These are phyloP conservation scores for Trichoderma orchidacearum DNA, from an alignment of 495 filamentous ascomycete genomes.

Conservation along the genomic window DNA sequence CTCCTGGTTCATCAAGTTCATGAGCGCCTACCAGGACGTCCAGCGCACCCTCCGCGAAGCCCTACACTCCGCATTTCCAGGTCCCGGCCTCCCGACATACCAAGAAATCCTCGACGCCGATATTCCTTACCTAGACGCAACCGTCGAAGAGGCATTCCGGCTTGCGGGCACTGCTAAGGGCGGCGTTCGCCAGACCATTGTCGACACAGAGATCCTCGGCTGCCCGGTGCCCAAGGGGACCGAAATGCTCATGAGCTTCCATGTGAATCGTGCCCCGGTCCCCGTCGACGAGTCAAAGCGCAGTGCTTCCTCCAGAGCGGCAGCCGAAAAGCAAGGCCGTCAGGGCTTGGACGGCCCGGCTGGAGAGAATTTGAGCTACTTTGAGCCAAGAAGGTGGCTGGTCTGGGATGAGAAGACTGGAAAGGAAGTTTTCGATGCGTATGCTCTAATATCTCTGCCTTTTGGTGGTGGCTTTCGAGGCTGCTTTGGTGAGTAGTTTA, in stretches of 20 bases:
- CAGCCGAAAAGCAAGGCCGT: constrained; percentile 3
- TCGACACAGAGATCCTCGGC: constrained; percentile 15
- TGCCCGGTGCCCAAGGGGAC: constrained; percentile 20
- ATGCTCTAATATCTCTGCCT: constrained; percentile 12
- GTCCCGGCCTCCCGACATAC: constrained; percentile 4
- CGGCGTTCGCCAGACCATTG: constrained; percentile 10
- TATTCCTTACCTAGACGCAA: constrained; percentile 22
- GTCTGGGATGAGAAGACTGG: constrained; percentile 5
- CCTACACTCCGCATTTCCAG: constrained; percentile 7
- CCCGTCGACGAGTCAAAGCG: constrained; percentile 5
- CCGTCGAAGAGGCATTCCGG: constrained; percentile 21
- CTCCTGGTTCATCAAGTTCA: constrained; percentile 9
- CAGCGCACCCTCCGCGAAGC: constrained; percentile 12
- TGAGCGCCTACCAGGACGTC: constrained; percentile 10
- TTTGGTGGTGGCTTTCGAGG: constrained; percentile 17
- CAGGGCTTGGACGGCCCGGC: too few species aligned
- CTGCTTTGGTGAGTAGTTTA: too few species aligned
- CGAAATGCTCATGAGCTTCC: constrained; percentile 8
- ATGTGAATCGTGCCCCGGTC: constrained; percentile 3
- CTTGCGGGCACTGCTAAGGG: constrained; percentile 1
- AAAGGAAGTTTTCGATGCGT: constrained; percentile 11
- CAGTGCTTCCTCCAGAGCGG: constrained; percentile 4
- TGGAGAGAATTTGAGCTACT: constrained; percentile 11
- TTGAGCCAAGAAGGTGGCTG: constrained; percentile 19
- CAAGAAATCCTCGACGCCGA: constrained; percentile 10